Evolutionary conservation across 2,329 filamentous ascomycete genomes (phyloP).

Genomic region (Penicillium sp.): DNA sequence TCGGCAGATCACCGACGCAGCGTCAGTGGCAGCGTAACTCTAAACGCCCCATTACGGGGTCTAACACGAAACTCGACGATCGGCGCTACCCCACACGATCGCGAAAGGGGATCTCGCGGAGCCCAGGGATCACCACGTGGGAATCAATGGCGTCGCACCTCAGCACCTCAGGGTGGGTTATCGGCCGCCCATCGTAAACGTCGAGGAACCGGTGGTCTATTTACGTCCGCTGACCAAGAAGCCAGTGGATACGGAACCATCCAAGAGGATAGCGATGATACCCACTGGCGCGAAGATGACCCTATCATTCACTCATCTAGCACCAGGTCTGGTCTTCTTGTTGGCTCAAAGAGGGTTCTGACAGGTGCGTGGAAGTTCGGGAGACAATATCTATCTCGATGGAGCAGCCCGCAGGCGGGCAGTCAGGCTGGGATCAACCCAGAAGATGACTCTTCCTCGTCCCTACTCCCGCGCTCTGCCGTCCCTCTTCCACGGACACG

Average conservation of each 20-base stretch:
- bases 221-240: slow-evolving; percentile 30
- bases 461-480: slow-evolving; percentile 14
- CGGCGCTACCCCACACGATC: slow-evolving; percentile 17
- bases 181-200: slow-evolving; percentile 23
- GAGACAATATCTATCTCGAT: slow-evolving; percentile 24
- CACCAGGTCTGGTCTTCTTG: slow-evolving; percentile 19
- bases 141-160: slow-evolving; percentile 24
- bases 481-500: slow-evolving; percentile 1
- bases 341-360: slow-evolving; percentile 28
- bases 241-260: slow-evolving; percentile 28
- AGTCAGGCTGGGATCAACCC: slow-evolving; percentile 2
- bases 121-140: slow-evolving; percentile 13
- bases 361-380: slow-evolving; percentile 26
- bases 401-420: slow-evolving; percentile 24
- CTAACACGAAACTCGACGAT: slow-evolving; percentile 24
- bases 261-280: slow-evolving; percentile 19
- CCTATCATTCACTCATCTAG: neutral
- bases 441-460: slow-evolving; percentile 12
- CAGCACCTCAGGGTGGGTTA: slow-evolving; percentile 24
- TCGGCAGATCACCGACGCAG: slow-evolving; percentile 23
- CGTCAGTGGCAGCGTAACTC: slow-evolving; percentile 20
- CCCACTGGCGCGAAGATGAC: neutral
- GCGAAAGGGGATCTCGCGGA: slow-evolving; percentile 24
- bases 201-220: slow-evolving; percentile 8
- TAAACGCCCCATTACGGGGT: slow-evolving; percentile 19